Base-by-base conservation (phyloP, 805 yeast species). In the Middelhovenomyces tepae region DNA sequence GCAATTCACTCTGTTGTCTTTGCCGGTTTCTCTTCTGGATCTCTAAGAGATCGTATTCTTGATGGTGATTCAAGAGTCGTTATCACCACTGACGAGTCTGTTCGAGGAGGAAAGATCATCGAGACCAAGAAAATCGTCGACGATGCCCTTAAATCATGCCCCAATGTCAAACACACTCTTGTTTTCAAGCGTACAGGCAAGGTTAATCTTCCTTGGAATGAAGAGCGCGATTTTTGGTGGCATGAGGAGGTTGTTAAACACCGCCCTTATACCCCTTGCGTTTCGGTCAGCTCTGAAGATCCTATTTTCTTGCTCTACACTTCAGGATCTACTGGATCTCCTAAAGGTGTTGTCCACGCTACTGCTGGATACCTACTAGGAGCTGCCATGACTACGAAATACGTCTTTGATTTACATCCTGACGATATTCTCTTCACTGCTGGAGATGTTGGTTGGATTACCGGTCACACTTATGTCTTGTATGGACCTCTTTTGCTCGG, bases 371-470 rank as follows among this genome's bases (percentile, higher is more conserved):
- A 85, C 64, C 69, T 91, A 46, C 67, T 91, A 46, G 95, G 95
- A 41, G 95, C 97, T 17, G 75, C 85, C 36, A 65, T 87, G 57
- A 83, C 96, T 34, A 82, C 95, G 30, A 82, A 78, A 63, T 89
- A 87, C 62, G 86, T 86, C 29, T 89, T 91, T 58, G 97, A 93
- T 58, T 76, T 91, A 31, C 95, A 85, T 54, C 76, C 76, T 39
- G 81, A 79, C 42, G 97, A 91, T 59, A 69, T 81, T 27, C 62
- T 89, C 41, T 89, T 91, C 67, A 89, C 97, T 26, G 97, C 97
- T 24, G 97, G 97, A 54, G 97, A 91, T 57, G 85, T 91, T 36
- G 97, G 98, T 56, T 91, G 98, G 97, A 91, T 91, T 57, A 91
- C 98, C 11, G 97, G 97, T 47, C 98, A 91, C 61, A 82, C 96